Evolutionary conservation across 176 grass and related monocot species (phyloP), one percentile per base, ranked within the genome.

Genomic region (Lolium rigidum): DNA sequence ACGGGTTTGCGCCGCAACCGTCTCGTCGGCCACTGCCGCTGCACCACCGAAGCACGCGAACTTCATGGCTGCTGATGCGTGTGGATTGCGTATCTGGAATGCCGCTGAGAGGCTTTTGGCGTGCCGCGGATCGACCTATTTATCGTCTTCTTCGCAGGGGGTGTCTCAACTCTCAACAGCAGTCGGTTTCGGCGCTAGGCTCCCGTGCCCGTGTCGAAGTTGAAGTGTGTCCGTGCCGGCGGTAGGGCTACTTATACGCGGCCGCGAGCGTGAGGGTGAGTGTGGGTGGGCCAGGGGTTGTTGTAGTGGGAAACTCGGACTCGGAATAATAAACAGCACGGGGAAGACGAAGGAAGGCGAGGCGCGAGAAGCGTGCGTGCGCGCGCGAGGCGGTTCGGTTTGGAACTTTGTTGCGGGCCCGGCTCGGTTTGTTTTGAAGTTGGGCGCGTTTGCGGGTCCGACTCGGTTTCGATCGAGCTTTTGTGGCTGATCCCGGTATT

Each of bases 41-140:
- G 50, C 41, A 1, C 57, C 85, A 1, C 81, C 77, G 69, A 91
- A 91, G 85, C 89, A 91, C 81, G 5, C 17, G 59, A 79, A 37
- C 49, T 3, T 85, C 83, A 85, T 83, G 35, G 11, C 80, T 52
- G 17, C 3, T 54, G 51, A 4, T 31, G 76, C 38, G 21, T 20
- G 22, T 10, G 18, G 61, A 35, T 31, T 20, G 51, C 6, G 15
- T 74, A 51, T 74, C 22, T 37, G 79, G 80, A 6, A 52, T 13
- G 48, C 12, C 63, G 47, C 18, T 25, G 7, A 69, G 6, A 68
- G 26, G 25, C 43, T 60, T 47, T 80, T 71, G 8, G 77, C 35
- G 74, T 48, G 54, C 35, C n/a, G 73, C 41, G 25, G 26, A 24
- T 78, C 18, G 60, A 63, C 25, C 1, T 24, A 66, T 66, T 65